Percentiles rank a stretch among this genome's conserved stretches.
Evolutionary conservation across 2,329 filamentous ascomycete genomes (phyloP).

Genomic region (Cryphonectria japonica): DNA sequence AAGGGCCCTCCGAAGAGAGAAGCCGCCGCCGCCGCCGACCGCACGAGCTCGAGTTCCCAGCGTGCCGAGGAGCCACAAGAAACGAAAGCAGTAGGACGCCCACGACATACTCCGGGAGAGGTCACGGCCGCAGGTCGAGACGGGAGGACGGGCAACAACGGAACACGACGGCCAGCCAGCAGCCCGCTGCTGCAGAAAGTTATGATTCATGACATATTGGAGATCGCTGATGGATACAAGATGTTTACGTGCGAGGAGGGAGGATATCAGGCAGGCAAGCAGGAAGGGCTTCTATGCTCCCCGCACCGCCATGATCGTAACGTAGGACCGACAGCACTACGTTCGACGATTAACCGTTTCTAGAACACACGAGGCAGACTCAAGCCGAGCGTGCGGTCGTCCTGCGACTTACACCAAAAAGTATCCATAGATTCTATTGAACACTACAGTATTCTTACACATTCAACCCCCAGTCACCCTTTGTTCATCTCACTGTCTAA

Average conservation of each 20-base stretch:
- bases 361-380: background rate
- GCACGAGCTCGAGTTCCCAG: background rate
- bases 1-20: background rate
- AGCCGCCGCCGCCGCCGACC: background rate
- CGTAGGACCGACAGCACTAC: constrained; percentile 13
- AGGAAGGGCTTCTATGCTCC: background rate
- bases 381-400: constrained; percentile 2
- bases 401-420: background rate
- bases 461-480: background rate
- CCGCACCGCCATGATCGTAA: background rate
- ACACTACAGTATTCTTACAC: background rate
- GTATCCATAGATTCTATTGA: background rate
- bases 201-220: background rate
- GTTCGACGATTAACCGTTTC: background rate
- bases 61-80: background rate
- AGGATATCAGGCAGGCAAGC: background rate
- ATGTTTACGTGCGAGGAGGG: background rate
- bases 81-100: background rate
- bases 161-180: background rate
- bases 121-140: background rate
- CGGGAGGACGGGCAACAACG: background rate
- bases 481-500: background rate
- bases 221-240: background rate
- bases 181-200: background rate
- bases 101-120: background rate